Conservation (phyloP, 148 eudicot species). For the Rhododendron ferrugineum region DNA sequence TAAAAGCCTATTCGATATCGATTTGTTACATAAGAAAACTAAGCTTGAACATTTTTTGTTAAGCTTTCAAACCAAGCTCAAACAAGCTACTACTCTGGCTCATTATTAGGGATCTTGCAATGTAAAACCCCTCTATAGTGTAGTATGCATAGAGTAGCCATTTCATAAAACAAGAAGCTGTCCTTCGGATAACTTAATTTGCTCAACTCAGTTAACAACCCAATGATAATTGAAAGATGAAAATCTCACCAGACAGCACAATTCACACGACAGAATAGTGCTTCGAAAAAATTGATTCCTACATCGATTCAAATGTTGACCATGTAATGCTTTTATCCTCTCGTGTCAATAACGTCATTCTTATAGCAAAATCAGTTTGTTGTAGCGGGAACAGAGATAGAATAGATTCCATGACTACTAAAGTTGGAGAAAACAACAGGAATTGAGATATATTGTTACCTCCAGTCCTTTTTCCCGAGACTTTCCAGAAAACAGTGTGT, state of each 20-base stretch:
- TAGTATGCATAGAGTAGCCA: not conserved
- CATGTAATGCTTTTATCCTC: not conserved
- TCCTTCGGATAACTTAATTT: not conserved
- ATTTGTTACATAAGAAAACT: not conserved
- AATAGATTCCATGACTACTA: not conserved
- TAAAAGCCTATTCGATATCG: not conserved
- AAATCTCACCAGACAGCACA: not conserved
- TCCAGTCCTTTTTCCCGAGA: no score
- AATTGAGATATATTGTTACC: not conserved
- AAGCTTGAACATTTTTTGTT: not conserved
- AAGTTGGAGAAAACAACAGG: not conserved
- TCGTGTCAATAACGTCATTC: not conserved
- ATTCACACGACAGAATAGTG: not conserved
- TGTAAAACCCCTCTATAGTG: not conserved
- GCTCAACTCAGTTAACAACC: not conserved
- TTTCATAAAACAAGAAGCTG: not conserved
- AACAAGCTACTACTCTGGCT: not conserved
- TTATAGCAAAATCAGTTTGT: not conserved
- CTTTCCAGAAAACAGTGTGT: no score
- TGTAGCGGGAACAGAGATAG: not conserved
- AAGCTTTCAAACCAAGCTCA: not conserved
- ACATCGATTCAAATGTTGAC: not conserved
- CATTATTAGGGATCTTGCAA: not conserved
- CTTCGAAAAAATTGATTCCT: not conserved
- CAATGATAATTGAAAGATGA: not conserved